A percentile compares a stretch with the other conserved stretches of the same genome.
phyloP scores from a whole-genome alignment of 2,329 filamentous ascomycete species.

The Podosphaera xanthii region DNA sequence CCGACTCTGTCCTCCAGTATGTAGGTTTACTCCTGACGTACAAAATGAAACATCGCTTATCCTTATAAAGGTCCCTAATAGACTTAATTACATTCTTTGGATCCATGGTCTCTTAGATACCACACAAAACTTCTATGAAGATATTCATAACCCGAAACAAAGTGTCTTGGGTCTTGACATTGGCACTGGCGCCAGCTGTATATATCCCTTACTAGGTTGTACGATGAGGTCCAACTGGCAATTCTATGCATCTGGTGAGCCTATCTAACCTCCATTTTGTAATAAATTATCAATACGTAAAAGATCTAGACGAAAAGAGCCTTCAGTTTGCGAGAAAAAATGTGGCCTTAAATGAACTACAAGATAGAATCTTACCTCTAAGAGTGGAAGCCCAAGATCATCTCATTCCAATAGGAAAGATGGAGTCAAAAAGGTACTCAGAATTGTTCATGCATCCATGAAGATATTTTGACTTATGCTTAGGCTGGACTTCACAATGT shows the following conservation, averaged over 20 bases:
- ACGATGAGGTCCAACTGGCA: constrained; percentile 43
- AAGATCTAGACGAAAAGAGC: constrained; percentile 55
- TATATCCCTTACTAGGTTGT: constrained; percentile 71
- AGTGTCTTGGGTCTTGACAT: constrained; percentile 54
- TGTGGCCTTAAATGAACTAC: constrained; percentile 39
- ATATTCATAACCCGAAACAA: constrained; percentile 29
- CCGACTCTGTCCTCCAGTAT: constrained; percentile 66
- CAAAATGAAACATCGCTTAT: neutral
- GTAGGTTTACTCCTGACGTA: neutral
- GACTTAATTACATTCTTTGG: constrained; percentile 83
- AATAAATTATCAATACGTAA: constrained; percentile 14
- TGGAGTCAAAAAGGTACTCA: constrained; percentile 20
- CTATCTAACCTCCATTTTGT: neutral
- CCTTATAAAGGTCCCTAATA: constrained; percentile 27
- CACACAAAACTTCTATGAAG: constrained; percentile 19
- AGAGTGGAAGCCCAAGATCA: constrained; percentile 25
- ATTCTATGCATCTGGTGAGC: constrained; percentile 39
- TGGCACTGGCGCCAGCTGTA: constrained; percentile 74
- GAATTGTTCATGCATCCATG: neutral
- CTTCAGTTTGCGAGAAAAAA: constrained; percentile 44
- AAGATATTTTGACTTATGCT: constrained; percentile 4
- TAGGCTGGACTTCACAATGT: constrained; percentile 65
- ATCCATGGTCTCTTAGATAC: constrained; percentile 61
- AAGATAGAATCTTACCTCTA: constrained; percentile 40
- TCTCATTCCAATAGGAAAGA: constrained; percentile 35